A percentile compares a stretch with the other conserved stretches of the same genome.
Conservation (phyloP, 2,329 filamentous ascomycete genomes). For the Aspergillus ochraceus region DNA sequence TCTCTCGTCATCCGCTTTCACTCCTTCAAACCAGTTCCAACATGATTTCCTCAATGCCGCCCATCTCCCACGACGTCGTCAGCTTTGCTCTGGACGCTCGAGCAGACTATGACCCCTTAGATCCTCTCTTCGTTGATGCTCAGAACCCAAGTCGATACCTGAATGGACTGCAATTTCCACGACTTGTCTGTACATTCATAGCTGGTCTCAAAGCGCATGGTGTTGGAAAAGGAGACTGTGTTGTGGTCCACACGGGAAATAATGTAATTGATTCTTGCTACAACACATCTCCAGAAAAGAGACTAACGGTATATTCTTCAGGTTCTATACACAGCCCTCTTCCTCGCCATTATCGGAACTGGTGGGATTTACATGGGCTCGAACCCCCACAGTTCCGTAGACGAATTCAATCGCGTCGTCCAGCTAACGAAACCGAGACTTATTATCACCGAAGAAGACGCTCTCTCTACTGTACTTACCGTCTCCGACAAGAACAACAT, state of each 20-base stretch:
- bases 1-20: not conserved
- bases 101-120: slow-evolving; percentile 22
- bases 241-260: slow-evolving; percentile 34
- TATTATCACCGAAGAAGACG: slow-evolving; percentile 37
- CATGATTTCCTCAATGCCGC: not conserved
- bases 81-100: slow-evolving; percentile 32
- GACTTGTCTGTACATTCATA: slow-evolving; percentile 26
- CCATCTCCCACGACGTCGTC: slow-evolving; percentile 2
- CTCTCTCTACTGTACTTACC: slow-evolving; percentile 27
- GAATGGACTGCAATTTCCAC: slow-evolving; percentile 21
- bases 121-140: slow-evolving; percentile 35
- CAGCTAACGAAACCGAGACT: slow-evolving; percentile 39
- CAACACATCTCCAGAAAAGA: not conserved
- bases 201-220: slow-evolving; percentile 28
- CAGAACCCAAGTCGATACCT: slow-evolving; percentile 25
- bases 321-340: slow-evolving; percentile 23
- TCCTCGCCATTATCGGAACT: slow-evolving; percentile 35
- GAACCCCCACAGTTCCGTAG: slow-evolving; percentile 42
- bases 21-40: not conserved
- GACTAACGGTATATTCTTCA: not conserved
- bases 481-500: slow-evolving; percentile 19
- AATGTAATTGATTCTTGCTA: slow-evolving; percentile 21
- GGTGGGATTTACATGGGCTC: slow-evolving; percentile 45
- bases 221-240: slow-evolving; percentile 31
- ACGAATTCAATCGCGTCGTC: slow-evolving; percentile 45